Percentiles rank a stretch among this genome's conserved stretches.
phyloP scores from a whole-genome alignment of 371 early-diverging fungal species.

The Zychaea mexicana region DNA sequence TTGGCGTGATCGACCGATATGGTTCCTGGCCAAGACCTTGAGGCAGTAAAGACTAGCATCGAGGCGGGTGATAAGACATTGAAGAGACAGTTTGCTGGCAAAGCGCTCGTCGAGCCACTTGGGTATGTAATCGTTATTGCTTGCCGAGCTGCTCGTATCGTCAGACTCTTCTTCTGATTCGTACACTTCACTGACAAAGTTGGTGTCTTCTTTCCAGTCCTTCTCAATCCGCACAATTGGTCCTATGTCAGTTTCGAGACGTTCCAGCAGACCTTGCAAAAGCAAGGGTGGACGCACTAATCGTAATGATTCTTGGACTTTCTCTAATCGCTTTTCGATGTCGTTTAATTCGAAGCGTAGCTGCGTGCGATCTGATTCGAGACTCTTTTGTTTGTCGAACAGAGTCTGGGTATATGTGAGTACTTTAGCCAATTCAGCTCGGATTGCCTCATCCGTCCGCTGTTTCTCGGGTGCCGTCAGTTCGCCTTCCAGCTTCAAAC shows the following conservation, averaged over 20 bases:
- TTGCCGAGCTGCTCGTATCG: conserved; percentile 2
- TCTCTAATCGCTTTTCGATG: conserved; percentile 35
- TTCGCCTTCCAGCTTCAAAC: conserved; percentile 47
- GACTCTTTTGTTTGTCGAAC: conserved; percentile 32
- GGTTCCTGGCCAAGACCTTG: conserved; percentile 51
- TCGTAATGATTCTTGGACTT: conserved; percentile 35
- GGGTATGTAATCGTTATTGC: background rate
- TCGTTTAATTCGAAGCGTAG: conserved; percentile 41
- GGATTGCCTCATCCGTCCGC: conserved; percentile 14
- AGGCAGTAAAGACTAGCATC: conserved; percentile 63
- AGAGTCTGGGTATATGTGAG: conserved; percentile 31
- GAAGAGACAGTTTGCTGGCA: conserved; percentile 31
- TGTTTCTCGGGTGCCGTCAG: conserved; percentile 5
- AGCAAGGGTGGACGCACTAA: conserved; percentile 55
- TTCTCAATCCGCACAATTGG: conserved; percentile 37
- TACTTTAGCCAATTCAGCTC: conserved; percentile 33
- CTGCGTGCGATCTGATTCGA: conserved; percentile 30
- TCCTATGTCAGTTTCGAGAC: conserved; percentile 47
- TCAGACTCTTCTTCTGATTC: conserved; percentile 21
- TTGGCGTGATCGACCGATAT: conserved; percentile 43
- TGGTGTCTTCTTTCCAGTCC: conserved; percentile 55
- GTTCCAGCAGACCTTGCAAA: conserved; percentile 54
- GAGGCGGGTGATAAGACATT: conserved; percentile 41
- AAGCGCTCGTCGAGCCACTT: conserved; percentile 22
- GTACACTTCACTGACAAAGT: conserved; percentile 44